Base-by-base conservation (phyloP, 257 asterid genomes). In the Nicotiana obtusifolia region DNA sequence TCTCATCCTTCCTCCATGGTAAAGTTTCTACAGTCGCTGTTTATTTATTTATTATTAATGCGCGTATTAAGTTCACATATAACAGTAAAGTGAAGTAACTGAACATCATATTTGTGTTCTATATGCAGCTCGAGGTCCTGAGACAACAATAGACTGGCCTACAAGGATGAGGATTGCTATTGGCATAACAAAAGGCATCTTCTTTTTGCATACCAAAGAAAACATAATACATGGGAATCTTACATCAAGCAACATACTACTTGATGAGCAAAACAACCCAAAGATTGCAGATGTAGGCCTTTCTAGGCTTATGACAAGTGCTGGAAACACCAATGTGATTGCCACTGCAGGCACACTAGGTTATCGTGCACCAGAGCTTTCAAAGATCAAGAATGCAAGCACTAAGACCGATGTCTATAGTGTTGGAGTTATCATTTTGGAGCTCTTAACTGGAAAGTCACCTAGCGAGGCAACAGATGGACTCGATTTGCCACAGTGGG, bases 1-100 rank as follows among this genome's bases (percentile, higher is more conserved):
- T 95, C n/a, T 95, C 98, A 5, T 91, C 99, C 14, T 95, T 90
- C 82, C 96, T 95, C 22, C 99, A 95, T 78, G 98, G 98, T 95
- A 89, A 83, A 88, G 26, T 30, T 31, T 17, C 47, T 33, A 30
- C 9, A 13, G 30, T 13, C 10, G 17, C 2, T 53, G 15, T 62
- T 28, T 79, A n/a, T 14, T 19, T 19, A 20, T 26, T 26, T 26
- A 26, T 26, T 26, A 26, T 26, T 26, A 26, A n/a, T n/a, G n/a
- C n/a, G n/a, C n/a, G n/a, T n/a, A n/a, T n/a, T n/a, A 26, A 26
- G 28, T 26, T 26, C 28, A 26, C 28, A 2, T 26, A 26, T 37
- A 37, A 37, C 7, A 37, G 10, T 37, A 37, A 35, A 0, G 44
- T 35, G 44, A 26, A 26, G 28, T 26, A 26, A 37, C 44, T 37